phyloP scores from a whole-genome alignment of 768 basidiomycete genomes.

The Tylopilus cervinicoccineus region DNA sequence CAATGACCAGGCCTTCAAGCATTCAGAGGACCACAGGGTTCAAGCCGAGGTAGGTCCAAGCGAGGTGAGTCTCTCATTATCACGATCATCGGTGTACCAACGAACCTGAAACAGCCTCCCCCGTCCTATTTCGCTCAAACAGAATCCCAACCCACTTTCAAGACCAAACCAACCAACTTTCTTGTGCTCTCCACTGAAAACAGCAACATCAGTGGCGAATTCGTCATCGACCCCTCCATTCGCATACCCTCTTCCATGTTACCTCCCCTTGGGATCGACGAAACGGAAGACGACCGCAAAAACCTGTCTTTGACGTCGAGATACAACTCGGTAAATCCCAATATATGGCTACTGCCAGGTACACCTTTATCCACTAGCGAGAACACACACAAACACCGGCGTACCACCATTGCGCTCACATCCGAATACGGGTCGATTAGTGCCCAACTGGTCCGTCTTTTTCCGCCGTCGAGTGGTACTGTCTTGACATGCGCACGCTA shows the following conservation, averaged over 20 bases:
- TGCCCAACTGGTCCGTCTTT: conserved; percentile 19
- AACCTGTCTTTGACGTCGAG: conserved; percentile 35
- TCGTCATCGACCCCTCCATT: conserved; percentile 42
- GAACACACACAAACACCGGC: conserved; percentile 4
- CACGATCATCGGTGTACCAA: too few species aligned
- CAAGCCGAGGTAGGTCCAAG: too few species aligned
- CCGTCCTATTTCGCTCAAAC: conserved; percentile 18
- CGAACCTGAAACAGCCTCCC: conserved; percentile 27
- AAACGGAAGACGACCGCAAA: conserved; percentile 37
- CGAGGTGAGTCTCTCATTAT: too few species aligned
- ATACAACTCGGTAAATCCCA: conserved; percentile 35
- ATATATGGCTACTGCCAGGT: conserved; percentile 34
- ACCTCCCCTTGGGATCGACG: conserved; percentile 33
- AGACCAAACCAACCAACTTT: conserved; percentile 27
- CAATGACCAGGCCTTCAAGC: too few species aligned
- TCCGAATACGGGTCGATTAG: conserved; percentile 16
- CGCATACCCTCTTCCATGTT: conserved; percentile 37
- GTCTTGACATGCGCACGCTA: conserved; percentile 1
- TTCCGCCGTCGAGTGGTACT: not conserved
- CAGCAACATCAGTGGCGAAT: conserved; percentile 25
- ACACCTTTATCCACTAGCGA: not conserved
- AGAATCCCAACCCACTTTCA: conserved; percentile 11
- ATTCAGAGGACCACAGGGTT: too few species aligned
- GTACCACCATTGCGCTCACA: conserved; percentile 20
- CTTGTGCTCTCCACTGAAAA: conserved; percentile 11